Evolutionary conservation across 2,329 filamentous ascomycete genomes (phyloP).

Genomic region (Penicillium decumbens): DNA sequence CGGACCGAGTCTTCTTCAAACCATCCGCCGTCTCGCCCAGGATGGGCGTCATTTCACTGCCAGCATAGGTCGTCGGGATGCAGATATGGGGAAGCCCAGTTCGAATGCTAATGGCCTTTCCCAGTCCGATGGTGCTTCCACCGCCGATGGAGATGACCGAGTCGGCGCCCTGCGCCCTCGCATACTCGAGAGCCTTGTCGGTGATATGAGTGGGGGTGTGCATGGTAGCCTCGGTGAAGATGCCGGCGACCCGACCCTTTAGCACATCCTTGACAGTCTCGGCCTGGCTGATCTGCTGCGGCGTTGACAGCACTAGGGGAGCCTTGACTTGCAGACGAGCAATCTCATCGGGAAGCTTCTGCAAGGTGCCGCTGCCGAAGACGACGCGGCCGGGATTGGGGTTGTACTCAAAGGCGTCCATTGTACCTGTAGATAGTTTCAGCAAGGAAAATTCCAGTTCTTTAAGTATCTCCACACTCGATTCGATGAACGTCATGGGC

Average conservation of each 20-base stretch:
- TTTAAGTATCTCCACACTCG: slow-evolving; percentile 18
- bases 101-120: slow-evolving; percentile 53
- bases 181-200: slow-evolving; percentile 51
- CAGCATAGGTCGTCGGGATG: slow-evolving; percentile 59
- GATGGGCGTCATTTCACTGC: slow-evolving; percentile 62
- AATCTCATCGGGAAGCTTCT: slow-evolving; percentile 45
- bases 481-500: slow-evolving; percentile 11
- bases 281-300: slow-evolving; percentile 48
- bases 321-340: slow-evolving; percentile 45
- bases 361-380: slow-evolving; percentile 54
- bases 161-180: slow-evolving; percentile 47
- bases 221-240: slow-evolving; percentile 57
- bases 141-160: slow-evolving; percentile 59
- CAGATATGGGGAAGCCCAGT: slow-evolving; percentile 56
- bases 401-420: slow-evolving; percentile 56
- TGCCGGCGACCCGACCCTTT: slow-evolving; percentile 45
- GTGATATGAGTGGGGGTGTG: slow-evolving; percentile 59
- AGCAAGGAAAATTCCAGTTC: slow-evolving; percentile 3
- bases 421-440: slow-evolving; percentile 20
- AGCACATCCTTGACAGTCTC: slow-evolving; percentile 46
- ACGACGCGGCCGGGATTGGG: slow-evolving; percentile 52
- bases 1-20: slow-evolving; percentile 53
- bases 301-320: slow-evolving; percentile 56
- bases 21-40: slow-evolving; percentile 59
- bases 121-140: slow-evolving; percentile 59